Evolutionary conservation across 1,284 basidiomycete genomes (phyloP), one percentile per base, ranked within the genome.

Genomic region (Golubevia sp.): DNA sequence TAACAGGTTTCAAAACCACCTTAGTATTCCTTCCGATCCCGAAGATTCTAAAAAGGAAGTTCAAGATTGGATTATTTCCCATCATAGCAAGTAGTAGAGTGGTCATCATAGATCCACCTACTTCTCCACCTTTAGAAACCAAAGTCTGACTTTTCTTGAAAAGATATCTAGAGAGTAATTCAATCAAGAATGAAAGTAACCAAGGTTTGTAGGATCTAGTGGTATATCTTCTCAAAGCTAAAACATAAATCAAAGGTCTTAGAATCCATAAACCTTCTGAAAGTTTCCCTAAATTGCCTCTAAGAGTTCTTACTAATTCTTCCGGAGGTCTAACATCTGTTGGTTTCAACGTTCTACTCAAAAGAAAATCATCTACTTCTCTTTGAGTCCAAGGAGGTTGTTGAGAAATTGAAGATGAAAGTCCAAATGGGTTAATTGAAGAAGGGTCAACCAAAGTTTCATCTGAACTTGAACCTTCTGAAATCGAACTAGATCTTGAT

Each of bases 301-400:
- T 61, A 0, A 80, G 55, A 15, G 64, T 64, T 7, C 78, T 69
- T 0, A 80, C 78, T n/a, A 80, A 77, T n/a, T 74, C 68, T 24
- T 69, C 60, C 3, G 79, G 71, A 8, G 63, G 63, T 51, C 70
- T 63, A 11, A 83, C 73, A 54, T 83, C 80, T 54, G 76, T 76
- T 52, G 70, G 71, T 11, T 63, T 76, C 48, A 83, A 64, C 0
- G 77, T 77, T 26, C 72, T 67, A 6, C 71, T 71, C 50, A 81
- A 67, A 15, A 83, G 68, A 56, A 79, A 81, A 56, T 79, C 77
- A 59, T 82, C 76, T 51, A 77, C 68, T 55, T 81, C 71, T 48
- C 68, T 66, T 55, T 76, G 71, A 18, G 75, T 74, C 69, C 70
- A 73, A 2, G 72, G 67, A 44, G 38, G 38, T 44, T 44, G 38